Conservation (phyloP, 345 rosid genomes). For the Salix purpurea region DNA sequence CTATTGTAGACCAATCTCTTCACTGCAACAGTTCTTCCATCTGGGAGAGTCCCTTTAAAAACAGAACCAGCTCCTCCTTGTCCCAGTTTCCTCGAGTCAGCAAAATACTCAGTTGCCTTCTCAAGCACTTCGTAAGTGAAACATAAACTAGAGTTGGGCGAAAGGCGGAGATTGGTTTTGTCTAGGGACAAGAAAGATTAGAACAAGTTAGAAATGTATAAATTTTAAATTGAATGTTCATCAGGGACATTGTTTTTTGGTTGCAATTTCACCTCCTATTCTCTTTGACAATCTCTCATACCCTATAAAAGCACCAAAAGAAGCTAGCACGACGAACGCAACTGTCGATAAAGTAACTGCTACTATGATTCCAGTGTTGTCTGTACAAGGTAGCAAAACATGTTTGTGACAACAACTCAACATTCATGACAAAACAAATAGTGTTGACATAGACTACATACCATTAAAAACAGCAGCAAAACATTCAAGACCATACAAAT, state of each 20-base stretch:
- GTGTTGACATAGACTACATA: not conserved
- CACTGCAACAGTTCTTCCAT: constrained; percentile 64
- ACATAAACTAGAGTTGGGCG: constrained; percentile 22
- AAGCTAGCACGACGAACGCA: constrained; percentile 26
- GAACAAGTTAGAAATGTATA: not conserved
- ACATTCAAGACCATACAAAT: not conserved
- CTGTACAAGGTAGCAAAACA: constrained; percentile 15
- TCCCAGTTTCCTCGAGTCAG: constrained; percentile 59
- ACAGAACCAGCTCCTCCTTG: constrained; percentile 84
- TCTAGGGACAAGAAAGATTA: constrained; percentile 9
- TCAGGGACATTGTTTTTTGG: not conserved
- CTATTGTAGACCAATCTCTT: constrained; percentile 61
- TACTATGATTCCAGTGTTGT: not conserved
- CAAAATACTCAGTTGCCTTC: constrained; percentile 59
- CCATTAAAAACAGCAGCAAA: not conserved
- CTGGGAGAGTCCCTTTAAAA: constrained; percentile 65
- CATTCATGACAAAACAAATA: not conserved
- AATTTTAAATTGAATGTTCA: no score
- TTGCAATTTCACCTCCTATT: constrained; percentile 21
- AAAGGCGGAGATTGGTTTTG: constrained; percentile 4
- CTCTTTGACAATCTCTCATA: constrained; percentile 36
- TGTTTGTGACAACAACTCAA: not conserved
- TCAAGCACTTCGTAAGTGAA: constrained; percentile 69
- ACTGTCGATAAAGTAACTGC: constrained; percentile 11
- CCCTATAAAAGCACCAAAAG: constrained; percentile 43